Evolutionary conservation across 2,329 filamentous ascomycete genomes (phyloP).

Genomic region (Xylaria sp.): DNA sequence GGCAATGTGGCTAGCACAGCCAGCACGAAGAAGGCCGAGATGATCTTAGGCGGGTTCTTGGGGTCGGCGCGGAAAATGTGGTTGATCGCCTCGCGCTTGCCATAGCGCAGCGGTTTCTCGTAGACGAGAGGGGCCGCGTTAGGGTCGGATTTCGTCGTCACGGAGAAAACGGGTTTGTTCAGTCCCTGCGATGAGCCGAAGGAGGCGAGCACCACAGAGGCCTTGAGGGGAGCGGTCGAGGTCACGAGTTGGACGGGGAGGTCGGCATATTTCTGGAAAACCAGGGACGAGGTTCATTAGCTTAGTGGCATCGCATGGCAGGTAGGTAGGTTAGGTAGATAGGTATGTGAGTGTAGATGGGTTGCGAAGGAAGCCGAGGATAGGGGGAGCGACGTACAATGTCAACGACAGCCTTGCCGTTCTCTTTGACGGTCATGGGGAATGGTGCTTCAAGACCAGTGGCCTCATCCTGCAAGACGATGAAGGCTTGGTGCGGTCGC

Average conservation of each 20-base stretch:
- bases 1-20: constrained; percentile 80
- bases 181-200: constrained; percentile 80
- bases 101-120: constrained; percentile 81
- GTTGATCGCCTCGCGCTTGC: constrained; percentile 84
- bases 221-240: constrained; percentile 74
- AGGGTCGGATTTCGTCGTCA: constrained; percentile 73
- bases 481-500: constrained; percentile 93
- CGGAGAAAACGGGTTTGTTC: constrained; percentile 76
- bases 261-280: constrained; percentile 81
- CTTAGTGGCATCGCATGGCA: background rate
- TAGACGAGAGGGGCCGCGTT: constrained; percentile 68
- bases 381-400: constrained; percentile 71
- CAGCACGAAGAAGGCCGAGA: constrained; percentile 81
- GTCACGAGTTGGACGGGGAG: constrained; percentile 84
- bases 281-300: background rate
- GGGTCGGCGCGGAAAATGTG: constrained; percentile 89
- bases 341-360: background rate
- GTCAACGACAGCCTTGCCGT: constrained; percentile 85
- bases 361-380: constrained; percentile 15
- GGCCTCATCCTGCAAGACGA: constrained; percentile 79
- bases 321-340: background rate
- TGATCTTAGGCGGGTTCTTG: constrained; percentile 80
- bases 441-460: constrained; percentile 89
- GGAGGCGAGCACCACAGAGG: constrained; percentile 85
- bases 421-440: constrained; percentile 84